These are phyloP conservation scores for Bothriochloa decipiens DNA, from an alignment of 176 grass and related monocot genomes.

Conservation along the genomic window DNA sequence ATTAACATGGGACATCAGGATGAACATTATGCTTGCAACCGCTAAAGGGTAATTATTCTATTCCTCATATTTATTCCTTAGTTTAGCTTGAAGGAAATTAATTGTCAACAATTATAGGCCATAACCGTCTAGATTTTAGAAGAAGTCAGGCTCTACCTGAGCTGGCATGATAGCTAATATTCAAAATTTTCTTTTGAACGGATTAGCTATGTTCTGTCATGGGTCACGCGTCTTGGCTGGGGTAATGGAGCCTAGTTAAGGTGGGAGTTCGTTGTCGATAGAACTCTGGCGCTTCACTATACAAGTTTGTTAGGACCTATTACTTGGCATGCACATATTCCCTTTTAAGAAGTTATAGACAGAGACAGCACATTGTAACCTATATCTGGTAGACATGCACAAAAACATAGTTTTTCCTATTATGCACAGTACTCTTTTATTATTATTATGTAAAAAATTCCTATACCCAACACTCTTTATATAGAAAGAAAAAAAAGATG, in stretches of 20 bases:
- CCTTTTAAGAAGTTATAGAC: conserved; percentile 22
- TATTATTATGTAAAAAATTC: conserved; percentile 10
- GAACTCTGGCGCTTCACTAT: conserved; percentile 38
- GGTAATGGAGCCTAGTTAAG: conserved; percentile 42
- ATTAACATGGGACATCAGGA: conserved; percentile 84
- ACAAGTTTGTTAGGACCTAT: conserved; percentile 35
- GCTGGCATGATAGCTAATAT: conserved; percentile 41
- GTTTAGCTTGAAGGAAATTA: background rate
- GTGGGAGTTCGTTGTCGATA: conserved; percentile 35
- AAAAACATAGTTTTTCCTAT: background rate
- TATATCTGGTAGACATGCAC: background rate
- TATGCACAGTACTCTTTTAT: background rate
- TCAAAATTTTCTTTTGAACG: background rate
- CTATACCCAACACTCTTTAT: conserved; percentile 26
- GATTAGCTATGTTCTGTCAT: conserved; percentile 34
- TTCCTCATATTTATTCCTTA: conserved; percentile 3
- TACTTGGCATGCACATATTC: conserved; percentile 54
- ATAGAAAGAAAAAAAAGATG: conserved; percentile 20
- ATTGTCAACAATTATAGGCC: conserved; percentile 1
- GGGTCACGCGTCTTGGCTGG: conserved; percentile 41
- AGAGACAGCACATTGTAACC: conserved; percentile 28
- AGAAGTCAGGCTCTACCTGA: conserved; percentile 3
- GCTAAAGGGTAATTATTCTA: conserved; percentile 83
- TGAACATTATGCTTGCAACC: conserved; percentile 96
- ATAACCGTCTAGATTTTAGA: conserved; percentile 25